A percentile compares a stretch with the other conserved stretches of the same genome.
phyloP scores from a whole-genome alignment of 495 filamentous ascomycete genomes.

The Penicillium canariense region DNA sequence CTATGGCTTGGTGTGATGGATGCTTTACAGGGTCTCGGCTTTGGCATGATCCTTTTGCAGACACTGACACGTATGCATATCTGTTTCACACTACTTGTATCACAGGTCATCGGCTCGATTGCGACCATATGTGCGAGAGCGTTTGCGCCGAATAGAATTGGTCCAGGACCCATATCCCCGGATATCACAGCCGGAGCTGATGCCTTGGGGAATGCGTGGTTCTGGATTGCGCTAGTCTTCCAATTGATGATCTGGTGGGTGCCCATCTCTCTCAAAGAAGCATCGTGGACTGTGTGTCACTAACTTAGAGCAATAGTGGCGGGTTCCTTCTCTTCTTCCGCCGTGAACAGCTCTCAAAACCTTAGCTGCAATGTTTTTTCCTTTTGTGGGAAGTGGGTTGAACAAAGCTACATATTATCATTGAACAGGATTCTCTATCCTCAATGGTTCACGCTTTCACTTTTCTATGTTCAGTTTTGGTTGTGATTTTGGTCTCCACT shows the following conservation, averaged over 20 bases:
- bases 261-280: background rate
- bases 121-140: constrained; percentile 49
- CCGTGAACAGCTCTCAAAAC: constrained; percentile 70
- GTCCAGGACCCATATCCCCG: constrained; percentile 48
- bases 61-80: constrained; percentile 51
- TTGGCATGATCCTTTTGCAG: constrained; percentile 52
- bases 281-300: background rate
- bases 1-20: constrained; percentile 52
- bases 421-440: background rate
- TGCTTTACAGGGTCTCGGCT: constrained; percentile 48
- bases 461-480: background rate
- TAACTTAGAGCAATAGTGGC: constrained; percentile 39
- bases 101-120: constrained; percentile 50
- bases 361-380: constrained; percentile 27
- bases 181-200: constrained; percentile 42
- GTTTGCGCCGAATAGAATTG: constrained; percentile 48
- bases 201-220: constrained; percentile 56
- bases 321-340: constrained; percentile 70
- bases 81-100: constrained; percentile 49
- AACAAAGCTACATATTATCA: background rate
- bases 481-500: background rate
- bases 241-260: constrained; percentile 62
- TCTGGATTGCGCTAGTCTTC: constrained; percentile 62
- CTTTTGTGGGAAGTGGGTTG: background rate
- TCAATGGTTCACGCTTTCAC: background rate